phyloP scores from a whole-genome alignment of 2,329 filamentous ascomycete genomes.

The Colletotrichum kahawae region DNA sequence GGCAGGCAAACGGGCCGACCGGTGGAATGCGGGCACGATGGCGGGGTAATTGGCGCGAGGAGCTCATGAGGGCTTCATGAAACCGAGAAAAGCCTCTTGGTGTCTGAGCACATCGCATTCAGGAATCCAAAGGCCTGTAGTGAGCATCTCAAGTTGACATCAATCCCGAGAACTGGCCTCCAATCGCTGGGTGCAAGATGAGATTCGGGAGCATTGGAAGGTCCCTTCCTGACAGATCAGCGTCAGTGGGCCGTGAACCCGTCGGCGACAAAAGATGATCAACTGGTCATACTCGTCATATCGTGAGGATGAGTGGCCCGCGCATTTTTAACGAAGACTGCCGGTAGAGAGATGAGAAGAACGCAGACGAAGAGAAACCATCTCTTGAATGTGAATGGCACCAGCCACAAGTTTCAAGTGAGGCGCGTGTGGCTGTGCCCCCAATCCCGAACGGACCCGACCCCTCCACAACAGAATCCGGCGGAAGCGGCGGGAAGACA shows the following conservation, averaged over 20 bases:
- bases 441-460: neutral
- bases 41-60: neutral
- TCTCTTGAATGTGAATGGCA: neutral
- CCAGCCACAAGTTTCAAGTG: neutral
- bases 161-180: accelerated
- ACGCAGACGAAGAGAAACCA: neutral
- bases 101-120: accelerated
- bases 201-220: accelerated
- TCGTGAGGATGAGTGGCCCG: neutral
- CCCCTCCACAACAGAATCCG: neutral
- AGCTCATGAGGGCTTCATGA: neutral
- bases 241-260: neutral
- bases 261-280: neutral
- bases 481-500: neutral
- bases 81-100: accelerated
- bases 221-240: neutral
- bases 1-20: neutral
- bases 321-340: neutral
- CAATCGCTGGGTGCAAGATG: neutral
- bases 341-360: neutral
- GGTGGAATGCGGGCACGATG: neutral
- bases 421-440: neutral
- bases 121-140: accelerated
- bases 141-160: accelerated
- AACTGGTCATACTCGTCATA: neutral